Evolutionary conservation across 2,329 filamentous ascomycete genomes (phyloP).

Genomic region (Teratosphaeriaceae sp.): DNA sequence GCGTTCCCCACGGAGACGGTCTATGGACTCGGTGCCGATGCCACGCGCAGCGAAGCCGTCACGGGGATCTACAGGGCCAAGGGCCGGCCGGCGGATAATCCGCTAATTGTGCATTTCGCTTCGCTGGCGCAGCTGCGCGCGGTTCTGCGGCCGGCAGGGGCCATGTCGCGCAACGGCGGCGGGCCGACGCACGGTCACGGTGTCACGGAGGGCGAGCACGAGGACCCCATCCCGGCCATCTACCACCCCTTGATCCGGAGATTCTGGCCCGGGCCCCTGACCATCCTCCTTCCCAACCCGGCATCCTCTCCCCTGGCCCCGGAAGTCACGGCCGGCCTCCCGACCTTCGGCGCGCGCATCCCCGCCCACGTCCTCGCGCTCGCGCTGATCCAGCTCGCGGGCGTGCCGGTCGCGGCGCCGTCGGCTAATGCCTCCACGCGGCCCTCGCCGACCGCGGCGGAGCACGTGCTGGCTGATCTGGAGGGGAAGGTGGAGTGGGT

Average conservation of each 20-base stretch:
- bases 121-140: conserved; percentile 69
- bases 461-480: conserved; percentile 83
- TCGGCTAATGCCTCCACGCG: conserved; percentile 93
- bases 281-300: conserved; percentile 78
- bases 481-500: conserved; percentile 77
- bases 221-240: conserved; percentile 58
- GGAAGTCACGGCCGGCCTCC: conserved; percentile 83
- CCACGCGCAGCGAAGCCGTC: conserved; percentile 75
- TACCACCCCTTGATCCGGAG: conserved; percentile 70
- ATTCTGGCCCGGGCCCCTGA: conserved; percentile 95
- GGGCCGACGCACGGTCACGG: conserved; percentile 14
- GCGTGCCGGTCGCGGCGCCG: conserved; percentile 77
- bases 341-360: conserved; percentile 86
- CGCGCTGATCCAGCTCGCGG: conserved; percentile 73
- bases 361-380: conserved; percentile 79
- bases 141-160: conserved; percentile 44
- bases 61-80: conserved; percentile 91
- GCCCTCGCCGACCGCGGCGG: conserved; percentile 83
- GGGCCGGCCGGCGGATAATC: conserved; percentile 86
- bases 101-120: conserved; percentile 85
- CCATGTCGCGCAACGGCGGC: conserved; percentile 8
- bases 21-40: conserved; percentile 94
- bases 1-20: conserved; percentile 98
- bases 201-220: conserved; percentile 6
- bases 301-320: conserved; percentile 64